phyloP scores from a whole-genome alignment of 768 basidiomycete genomes.

The Lactarius akahatsu region DNA sequence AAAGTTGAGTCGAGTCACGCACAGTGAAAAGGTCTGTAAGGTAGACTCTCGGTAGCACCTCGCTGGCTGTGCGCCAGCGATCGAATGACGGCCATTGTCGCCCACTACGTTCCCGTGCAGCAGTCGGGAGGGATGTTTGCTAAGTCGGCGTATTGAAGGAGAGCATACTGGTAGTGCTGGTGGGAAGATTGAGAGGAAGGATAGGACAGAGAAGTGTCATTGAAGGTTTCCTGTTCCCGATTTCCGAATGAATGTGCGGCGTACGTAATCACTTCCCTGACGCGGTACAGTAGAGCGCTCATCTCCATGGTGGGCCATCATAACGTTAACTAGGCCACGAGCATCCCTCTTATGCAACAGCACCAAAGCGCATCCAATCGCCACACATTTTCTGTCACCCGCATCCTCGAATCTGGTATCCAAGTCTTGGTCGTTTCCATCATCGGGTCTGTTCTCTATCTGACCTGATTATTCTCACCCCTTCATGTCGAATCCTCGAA shows the following conservation, averaged over 20 bases:
- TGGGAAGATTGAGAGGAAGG: conserved; percentile 1
- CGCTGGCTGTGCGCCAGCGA: conserved; percentile 25
- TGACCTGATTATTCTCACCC: neutral
- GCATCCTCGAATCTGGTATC: conserved; percentile 18
- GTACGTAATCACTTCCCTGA: conserved; percentile 9
- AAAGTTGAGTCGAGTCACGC: conserved; percentile 45
- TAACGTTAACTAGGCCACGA: conserved; percentile 2
- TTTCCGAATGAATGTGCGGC: neutral
- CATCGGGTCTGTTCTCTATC: conserved; percentile 23
- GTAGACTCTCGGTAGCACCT: conserved; percentile 52
- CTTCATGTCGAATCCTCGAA: neutral
- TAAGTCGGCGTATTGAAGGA: conserved; percentile 16
- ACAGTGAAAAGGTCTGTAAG: conserved; percentile 64
- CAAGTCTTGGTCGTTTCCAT: conserved; percentile 22
- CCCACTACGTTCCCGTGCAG: conserved; percentile 11
- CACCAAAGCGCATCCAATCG: neutral
- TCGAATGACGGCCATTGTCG: neutral
- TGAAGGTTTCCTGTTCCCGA: neutral
- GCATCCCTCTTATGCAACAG: conserved; percentile 7
- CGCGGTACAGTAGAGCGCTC: neutral
- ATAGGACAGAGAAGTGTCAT: neutral
- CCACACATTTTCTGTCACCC: neutral
- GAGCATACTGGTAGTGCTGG: conserved; percentile 14
- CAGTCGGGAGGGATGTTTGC: conserved; percentile 18
- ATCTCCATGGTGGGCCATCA: neutral